Evolutionary conservation across 1,284 basidiomycete genomes (phyloP), one percentile per base, ranked within the genome.

Genomic region (Cryptococcus amylolentus): DNA sequence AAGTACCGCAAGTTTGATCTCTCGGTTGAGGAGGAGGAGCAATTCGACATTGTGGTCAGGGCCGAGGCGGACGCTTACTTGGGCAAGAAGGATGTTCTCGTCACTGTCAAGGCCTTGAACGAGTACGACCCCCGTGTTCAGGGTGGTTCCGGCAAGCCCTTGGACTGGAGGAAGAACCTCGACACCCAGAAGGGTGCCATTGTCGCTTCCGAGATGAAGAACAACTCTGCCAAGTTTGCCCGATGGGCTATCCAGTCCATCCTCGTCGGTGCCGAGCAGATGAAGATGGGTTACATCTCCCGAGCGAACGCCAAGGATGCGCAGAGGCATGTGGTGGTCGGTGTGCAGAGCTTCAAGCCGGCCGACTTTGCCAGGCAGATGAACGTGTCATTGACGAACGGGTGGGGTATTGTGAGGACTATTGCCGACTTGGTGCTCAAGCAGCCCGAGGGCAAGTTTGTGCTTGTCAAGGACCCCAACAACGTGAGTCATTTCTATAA

Each of bases 181-280:
- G 96, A 99, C 78, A 86, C 89, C 8, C 94, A 98, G 78, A 87
- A 94, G 58, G 96, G 96, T 70, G 96, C 96, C 3, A 95, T 99
- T 45, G 92, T 98, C 56, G 93, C 96, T 47, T 96, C 92, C 43
- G 96, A 99, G 82, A 98, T 98, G 96, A 98, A 98, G 83, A 99
- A 98, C 81, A 99, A 99, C 81, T 91, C 88, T 71, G 94, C 88
- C 81, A 98, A 98, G 80, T 84, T 99, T 51, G 94, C 95, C 18
- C 89, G 95, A 72, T 99, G 95, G 90, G 88, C 96, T 0, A 89
- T 98, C 35, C 94, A 98, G 81, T 91, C 89, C 73, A 84, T 98
- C 54, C 82, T 99, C 43, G 93, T 96, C 49, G 96, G 96, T 51
- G 95, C 94, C 18, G 96, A 98, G 63, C 82, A 87, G 67, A 89